phyloP scores from a whole-genome alignment of 257 asterid species.

The Paulownia fortunei region DNA sequence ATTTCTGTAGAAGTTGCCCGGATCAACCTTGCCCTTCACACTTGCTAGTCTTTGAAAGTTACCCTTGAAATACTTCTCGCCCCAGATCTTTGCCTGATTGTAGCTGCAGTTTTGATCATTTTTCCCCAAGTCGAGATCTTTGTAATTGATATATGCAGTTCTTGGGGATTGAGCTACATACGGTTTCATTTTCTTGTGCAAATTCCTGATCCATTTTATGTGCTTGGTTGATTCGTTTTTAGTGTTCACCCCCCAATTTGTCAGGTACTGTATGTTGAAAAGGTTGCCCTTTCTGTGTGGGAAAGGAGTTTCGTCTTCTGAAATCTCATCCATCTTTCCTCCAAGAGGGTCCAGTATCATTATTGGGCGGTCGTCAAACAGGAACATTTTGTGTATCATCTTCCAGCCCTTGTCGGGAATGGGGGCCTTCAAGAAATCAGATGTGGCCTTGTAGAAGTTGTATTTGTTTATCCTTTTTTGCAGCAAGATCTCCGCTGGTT shows the following conservation, averaged over 20 bases:
- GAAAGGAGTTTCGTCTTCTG: slow-evolving; percentile 35
- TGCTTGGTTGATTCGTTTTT: slow-evolving; percentile 19
- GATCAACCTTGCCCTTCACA: slow-evolving; percentile 41
- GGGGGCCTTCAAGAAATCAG: slow-evolving; percentile 34
- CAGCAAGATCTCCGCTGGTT: slow-evolving; percentile 10
- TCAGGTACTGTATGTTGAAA: slow-evolving; percentile 33
- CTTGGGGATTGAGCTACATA: slow-evolving; percentile 37
- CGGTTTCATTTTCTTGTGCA: slow-evolving; percentile 34
- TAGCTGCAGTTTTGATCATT: slow-evolving; percentile 37
- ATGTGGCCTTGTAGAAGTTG: slow-evolving; percentile 30
- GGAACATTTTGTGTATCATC: slow-evolving; percentile 27
- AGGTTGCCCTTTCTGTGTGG: slow-evolving; percentile 45
- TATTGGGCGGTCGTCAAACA: slow-evolving; percentile 1
- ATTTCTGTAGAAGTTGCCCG: slow-evolving; percentile 37
- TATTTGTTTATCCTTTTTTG: background rate
- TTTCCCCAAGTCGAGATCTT: slow-evolving; percentile 38
- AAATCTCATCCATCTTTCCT: slow-evolving; percentile 39
- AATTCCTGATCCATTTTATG: slow-evolving; percentile 34
- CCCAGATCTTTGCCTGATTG: slow-evolving; percentile 33
- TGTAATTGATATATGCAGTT: slow-evolving; percentile 37
- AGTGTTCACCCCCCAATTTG: slow-evolving; percentile 26
- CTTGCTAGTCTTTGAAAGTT: slow-evolving; percentile 38
- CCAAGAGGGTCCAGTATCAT: slow-evolving; percentile 40
- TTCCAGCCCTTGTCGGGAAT: slow-evolving; percentile 34
- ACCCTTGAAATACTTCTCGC: slow-evolving; percentile 41